Evolutionary conservation across 208 protist genomes (phyloP).

Genomic region (Trypanosoma congolense): DNA sequence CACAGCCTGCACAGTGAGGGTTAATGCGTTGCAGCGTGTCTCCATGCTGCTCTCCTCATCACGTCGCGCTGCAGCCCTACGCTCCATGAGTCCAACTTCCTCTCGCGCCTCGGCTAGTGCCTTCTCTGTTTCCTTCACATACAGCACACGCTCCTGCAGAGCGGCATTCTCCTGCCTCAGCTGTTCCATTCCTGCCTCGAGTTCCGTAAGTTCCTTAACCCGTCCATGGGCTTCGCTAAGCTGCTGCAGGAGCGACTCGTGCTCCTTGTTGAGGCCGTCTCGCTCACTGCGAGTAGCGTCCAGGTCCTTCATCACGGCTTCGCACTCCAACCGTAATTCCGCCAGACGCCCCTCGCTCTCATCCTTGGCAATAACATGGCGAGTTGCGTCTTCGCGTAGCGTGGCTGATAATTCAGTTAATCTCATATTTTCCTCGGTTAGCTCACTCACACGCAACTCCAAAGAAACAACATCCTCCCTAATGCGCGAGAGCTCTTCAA

Average conservation of each 20-base stretch:
- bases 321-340: slow-evolving; percentile 75
- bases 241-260: slow-evolving; percentile 42
- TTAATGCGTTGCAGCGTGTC: slow-evolving; percentile 59
- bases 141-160: slow-evolving; percentile 54
- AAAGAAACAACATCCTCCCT: background rate
- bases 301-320: slow-evolving; percentile 44
- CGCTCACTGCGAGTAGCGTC: slow-evolving; percentile 25
- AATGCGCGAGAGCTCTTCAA: background rate
- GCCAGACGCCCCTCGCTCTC: slow-evolving; percentile 80
- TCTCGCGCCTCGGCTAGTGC: slow-evolving; percentile 82
- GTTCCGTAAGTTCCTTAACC: slow-evolving; percentile 32
- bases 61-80: slow-evolving; percentile 62
- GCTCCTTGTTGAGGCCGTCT: slow-evolving; percentile 42
- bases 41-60: slow-evolving; percentile 66
- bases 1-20: slow-evolving; percentile 64
- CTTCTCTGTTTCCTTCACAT: slow-evolving; percentile 61
- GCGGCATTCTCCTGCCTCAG: slow-evolving; percentile 42
- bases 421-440: background rate
- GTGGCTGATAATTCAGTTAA: background rate
- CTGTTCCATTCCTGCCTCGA: slow-evolving; percentile 43
- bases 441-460: background rate
- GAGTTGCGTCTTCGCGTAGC: slow-evolving; percentile 33
- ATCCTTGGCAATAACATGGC: slow-evolving; percentile 33
- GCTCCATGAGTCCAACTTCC: slow-evolving; percentile 86
- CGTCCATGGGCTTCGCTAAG: slow-evolving; percentile 48